Evolutionary conservation across 805 yeast genomes (phyloP).

Genomic region (Ogataea kodamae): DNA sequence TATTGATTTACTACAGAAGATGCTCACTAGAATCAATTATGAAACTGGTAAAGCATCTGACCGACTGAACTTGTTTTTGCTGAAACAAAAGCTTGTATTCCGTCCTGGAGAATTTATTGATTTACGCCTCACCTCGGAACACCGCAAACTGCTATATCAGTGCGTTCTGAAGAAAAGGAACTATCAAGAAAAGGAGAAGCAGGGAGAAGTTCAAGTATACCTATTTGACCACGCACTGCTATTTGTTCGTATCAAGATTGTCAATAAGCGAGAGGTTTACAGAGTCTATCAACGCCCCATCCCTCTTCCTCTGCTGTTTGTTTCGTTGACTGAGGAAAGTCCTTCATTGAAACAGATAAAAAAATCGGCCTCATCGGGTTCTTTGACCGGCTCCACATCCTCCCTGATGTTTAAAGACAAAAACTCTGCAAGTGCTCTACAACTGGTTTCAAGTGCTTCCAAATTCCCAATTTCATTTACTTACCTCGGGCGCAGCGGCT

Average conservation of each 20-base stretch:
- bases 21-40: conserved; percentile 72
- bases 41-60: conserved; percentile 95
- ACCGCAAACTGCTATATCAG: conserved; percentile 74
- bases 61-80: conserved; percentile 80
- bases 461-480: conserved; percentile 50
- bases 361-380: conserved; percentile 37
- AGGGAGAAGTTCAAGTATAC: conserved; percentile 81
- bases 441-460: conserved; percentile 24
- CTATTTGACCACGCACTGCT: conserved; percentile 83
- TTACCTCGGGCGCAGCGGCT: conserved; percentile 52
- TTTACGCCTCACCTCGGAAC: conserved; percentile 77
- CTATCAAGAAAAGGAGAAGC: conserved; percentile 62
- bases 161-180: conserved; percentile 72
- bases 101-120: conserved; percentile 82
- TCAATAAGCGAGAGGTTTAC: conserved; percentile 85
- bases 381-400: conserved; percentile 30
- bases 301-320: conserved; percentile 71
- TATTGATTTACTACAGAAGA: conserved; percentile 67
- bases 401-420: conserved; percentile 26
- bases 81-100: conserved; percentile 80
- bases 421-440: conserved; percentile 17
- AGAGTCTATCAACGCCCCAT: conserved; percentile 89
- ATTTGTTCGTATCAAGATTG: conserved; percentile 80
- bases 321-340: conserved; percentile 74
- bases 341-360: conserved; percentile 53